Evolutionary conservation across 2,329 filamentous ascomycete genomes (phyloP).

Genomic region (Fusarium odoratissimum): DNA sequence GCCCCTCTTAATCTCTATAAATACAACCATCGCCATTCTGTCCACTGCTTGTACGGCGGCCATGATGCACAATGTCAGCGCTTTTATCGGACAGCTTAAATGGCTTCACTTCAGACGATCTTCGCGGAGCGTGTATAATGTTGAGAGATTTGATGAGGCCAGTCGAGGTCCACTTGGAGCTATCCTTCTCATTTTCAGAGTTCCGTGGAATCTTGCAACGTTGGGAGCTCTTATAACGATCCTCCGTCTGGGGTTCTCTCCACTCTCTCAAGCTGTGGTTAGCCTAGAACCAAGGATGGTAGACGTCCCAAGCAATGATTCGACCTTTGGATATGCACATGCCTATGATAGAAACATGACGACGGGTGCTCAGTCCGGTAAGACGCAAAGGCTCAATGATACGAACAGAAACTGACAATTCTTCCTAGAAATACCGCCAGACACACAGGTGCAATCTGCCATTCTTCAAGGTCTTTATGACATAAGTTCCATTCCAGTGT

Average conservation of each 20-base stretch:
- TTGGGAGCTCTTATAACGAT: background rate
- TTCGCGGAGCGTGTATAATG: background rate
- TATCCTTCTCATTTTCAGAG: background rate
- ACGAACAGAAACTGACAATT: rapidly evolving
- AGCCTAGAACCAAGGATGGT: background rate
- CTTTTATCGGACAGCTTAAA: background rate
- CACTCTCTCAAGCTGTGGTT: background rate
- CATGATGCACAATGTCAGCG: background rate
- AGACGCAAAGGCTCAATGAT: rapidly evolving
- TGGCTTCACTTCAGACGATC: background rate
- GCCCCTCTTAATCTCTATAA: background rate
- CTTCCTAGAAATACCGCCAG: background rate
- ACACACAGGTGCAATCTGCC: background rate
- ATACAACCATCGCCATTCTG: background rate
- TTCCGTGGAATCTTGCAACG: background rate
- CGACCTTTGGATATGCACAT: background rate
- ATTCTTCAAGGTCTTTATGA: background rate
- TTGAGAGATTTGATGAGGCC: background rate
- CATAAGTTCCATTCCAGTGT: background rate
- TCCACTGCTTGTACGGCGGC: background rate
- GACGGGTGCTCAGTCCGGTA: background rate
- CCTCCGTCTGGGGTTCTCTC: background rate
- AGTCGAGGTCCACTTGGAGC: background rate
- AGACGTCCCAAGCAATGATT: background rate
- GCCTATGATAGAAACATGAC: background rate